Evolutionary conservation across 2,329 filamentous ascomycete species (phyloP).

Genomic region (Dryadomyces quercivorus): DNA sequence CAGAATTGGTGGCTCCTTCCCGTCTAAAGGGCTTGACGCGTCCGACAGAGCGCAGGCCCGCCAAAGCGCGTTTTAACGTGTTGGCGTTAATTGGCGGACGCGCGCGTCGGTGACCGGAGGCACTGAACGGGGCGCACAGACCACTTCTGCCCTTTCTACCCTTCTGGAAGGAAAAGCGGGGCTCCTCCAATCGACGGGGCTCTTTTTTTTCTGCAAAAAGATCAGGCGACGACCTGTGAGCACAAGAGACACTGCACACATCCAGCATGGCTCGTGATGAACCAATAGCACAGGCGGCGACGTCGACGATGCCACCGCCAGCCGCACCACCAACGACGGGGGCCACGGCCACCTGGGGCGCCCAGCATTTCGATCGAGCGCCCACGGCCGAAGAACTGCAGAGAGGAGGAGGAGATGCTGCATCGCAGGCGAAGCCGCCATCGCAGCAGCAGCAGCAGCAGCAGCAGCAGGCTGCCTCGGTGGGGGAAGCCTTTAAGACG

Average conservation of each 20-base stretch:
- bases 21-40: conserved; percentile 8
- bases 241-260: background rate
- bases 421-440: background rate
- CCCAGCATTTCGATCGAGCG: conserved; percentile 12
- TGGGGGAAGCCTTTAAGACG: conserved; percentile 53
- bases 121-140: background rate
- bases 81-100: conserved; percentile 1
- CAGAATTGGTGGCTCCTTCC: conserved; percentile 4
- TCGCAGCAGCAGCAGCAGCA: background rate
- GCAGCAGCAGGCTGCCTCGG: conserved; percentile 17
- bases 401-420: conserved; percentile 15
- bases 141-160: background rate
- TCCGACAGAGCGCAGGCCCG: background rate
- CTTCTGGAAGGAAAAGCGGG: background rate
- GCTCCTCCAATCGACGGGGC: background rate
- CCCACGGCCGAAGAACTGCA: conserved; percentile 22
- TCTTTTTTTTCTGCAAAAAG: background rate
- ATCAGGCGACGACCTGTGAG: background rate
- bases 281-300: background rate
- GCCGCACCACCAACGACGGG: conserved; percentile 5
- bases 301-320: conserved; percentile 1
- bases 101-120: conserved; percentile 3
- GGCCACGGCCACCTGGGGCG: conserved; percentile 12
- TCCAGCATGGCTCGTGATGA: conserved; percentile 1
- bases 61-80: conserved; percentile 10